Percentiles rank a stretch among this genome's conserved stretches.
phyloP scores from a whole-genome alignment of 352 stramenopile genomes.

The Plasmopara muralis region DNA sequence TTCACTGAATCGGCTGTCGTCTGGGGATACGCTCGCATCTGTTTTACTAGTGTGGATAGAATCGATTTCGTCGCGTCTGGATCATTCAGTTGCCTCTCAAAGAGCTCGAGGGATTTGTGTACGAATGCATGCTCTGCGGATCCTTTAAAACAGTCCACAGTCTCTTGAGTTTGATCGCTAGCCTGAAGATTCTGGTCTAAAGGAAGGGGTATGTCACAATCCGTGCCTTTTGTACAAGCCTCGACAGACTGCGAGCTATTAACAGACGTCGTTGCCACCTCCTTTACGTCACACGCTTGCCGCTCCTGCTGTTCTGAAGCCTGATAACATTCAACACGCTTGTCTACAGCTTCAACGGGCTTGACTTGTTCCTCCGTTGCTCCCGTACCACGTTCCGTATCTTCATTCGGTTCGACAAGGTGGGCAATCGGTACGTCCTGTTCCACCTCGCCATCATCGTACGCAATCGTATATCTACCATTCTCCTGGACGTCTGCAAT shows the following conservation, averaged over 20 bases:
- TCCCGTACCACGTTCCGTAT: conserved; percentile 1
- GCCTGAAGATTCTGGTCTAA: conserved; percentile 2
- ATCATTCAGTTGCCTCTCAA: conserved; percentile 37
- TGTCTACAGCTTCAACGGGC: neutral
- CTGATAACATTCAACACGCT: neutral
- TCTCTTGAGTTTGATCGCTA: conserved; percentile 7
- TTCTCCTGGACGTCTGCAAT: conserved; percentile 58
- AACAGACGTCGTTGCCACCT: neutral
- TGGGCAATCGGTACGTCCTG: conserved; percentile 41
- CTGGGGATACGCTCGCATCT: conserved; percentile 68
- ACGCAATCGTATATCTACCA: conserved; percentile 63
- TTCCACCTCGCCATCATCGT: conserved; percentile 79
- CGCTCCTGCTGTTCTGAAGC: conserved; percentile 8
- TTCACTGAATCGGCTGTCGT: conserved; percentile 58
- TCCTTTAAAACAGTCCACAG: conserved; percentile 1
- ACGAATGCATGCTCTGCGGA: conserved; percentile 39
- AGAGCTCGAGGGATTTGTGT: conserved; percentile 38
- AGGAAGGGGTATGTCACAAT: neutral
- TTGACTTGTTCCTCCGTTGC: conserved; percentile 15
- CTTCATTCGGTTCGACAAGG: conserved; percentile 34
- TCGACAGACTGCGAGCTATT: too few species aligned
- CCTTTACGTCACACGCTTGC: conserved; percentile 9
- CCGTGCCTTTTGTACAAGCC: too few species aligned
- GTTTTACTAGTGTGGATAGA: conserved; percentile 66
- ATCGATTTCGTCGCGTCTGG: conserved; percentile 47